Evolutionary conservation across 2,329 filamentous ascomycete genomes (phyloP), one percentile per base, ranked within the genome.

Genomic region (Zymoseptoria brevis): DNA sequence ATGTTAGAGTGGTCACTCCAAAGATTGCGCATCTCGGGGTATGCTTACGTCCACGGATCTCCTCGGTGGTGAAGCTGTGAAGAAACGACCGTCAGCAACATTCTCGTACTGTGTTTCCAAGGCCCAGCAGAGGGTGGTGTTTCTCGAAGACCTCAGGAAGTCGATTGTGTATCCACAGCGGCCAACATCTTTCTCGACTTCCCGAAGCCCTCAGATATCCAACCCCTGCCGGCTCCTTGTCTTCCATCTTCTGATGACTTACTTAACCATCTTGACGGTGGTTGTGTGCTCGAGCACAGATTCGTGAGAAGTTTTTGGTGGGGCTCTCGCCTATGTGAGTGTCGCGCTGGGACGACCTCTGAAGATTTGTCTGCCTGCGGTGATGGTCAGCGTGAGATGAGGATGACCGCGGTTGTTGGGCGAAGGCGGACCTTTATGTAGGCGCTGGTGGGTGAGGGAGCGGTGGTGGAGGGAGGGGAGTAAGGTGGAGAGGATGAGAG

Each of bases 231-330:
- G 50, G 50, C 35, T 11, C 35, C 35, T n/a, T 16, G 35, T 45
- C 2, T 45, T 19, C 19, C 35, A n/a, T 53, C 52, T 13, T 51
- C 55, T 60, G 58, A 56, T 52, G 58, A 93, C 92, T 88, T 88
- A 96, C 92, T 97, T 96, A 79, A 99, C 94, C 94, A 99, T 99
- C 79, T 91, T 96, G 88, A 82, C 90, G 89, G 91, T 89, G 50
- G 51, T 24, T 51, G 35, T 59, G 55, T 56, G 19, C 56, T 51
- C 54, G 35, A n/a, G 22, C 26, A 41, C 35, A 45, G 35, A 45
- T 45, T 45, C 35, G 35, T 45, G 35, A 45, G 35, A 45, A 45
- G 35, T 45, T 45, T 45, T 45, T 45, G 35, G 35, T 45, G 35
- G 22, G 51, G 51, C 51, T 53, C 51, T 11, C 29, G 51, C 56